Evolutionary conservation across 2,329 filamentous ascomycete genomes (phyloP), one percentile per base, ranked within the genome.

Genomic region (Cytospora piceicola): DNA sequence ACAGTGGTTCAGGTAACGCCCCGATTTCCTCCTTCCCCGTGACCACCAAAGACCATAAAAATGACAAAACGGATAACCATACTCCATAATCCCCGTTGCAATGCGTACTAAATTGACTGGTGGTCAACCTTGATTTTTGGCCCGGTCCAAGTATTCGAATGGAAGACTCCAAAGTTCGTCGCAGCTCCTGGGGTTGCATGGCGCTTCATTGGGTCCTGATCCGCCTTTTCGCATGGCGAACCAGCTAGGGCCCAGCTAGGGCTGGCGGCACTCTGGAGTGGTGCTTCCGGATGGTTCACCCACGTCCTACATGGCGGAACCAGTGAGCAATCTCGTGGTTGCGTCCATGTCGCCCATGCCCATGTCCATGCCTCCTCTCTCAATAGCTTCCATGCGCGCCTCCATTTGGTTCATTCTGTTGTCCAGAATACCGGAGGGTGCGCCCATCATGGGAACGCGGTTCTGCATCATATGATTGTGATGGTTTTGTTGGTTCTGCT

Each of bases 301-400:
- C 39, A 52, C 58, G 12, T 63, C 29, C 70, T 77, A 79, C 72
- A 79, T 76, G 42, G 79, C 75, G 15, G 69, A 64, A 17, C 75
- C 67, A 2, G 73, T 70, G 27, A 77, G 73, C 20, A 79, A 70
- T 27, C 66, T 64, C 32, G 66, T 60, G 69, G 78, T 76, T 5
- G 77, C 73, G 24, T 77, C 77, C 69, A 80, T 78, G 36, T 78
- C 78, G 57, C 78, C 75, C 71, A 79, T 74, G 0, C 72, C 75
- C 64, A 73, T 77, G 20, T 77, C 78, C 71, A 80, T 75, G 17
- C 75, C 76, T 57, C 75, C 71, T 56, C 71, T 70, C 54, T 80
- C 77, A 70, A 79, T 75, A 24, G 75, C 76, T n/a, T 73, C 75
- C 68, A 79, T 73, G 39, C 76, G 73, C 15, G 76, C 74, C 64